These are phyloP conservation scores for Suillus subluteus DNA, from an alignment of 768 basidiomycete species.

Conservation along the genomic window DNA sequence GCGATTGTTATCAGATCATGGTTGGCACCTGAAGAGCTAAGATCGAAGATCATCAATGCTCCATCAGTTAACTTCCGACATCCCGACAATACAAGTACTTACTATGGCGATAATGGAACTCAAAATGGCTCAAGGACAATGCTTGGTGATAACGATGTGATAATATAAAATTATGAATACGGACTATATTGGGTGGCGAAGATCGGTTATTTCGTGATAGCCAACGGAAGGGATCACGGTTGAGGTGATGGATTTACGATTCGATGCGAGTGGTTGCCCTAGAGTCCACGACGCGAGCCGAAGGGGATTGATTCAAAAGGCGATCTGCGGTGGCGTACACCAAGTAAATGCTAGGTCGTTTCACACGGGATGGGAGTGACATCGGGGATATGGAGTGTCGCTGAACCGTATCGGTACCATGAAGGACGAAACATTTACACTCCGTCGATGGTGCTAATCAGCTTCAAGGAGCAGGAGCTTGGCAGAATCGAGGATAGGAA, in stretches of 20 bases:
- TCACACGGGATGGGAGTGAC: not conserved
- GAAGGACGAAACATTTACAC: not conserved
- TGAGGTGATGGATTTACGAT: conserved; percentile 1
- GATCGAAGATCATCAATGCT: conserved; percentile 15
- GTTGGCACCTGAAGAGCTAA: conserved; percentile 14
- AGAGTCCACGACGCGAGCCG: not conserved
- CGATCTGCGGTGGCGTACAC: conserved; percentile 1
- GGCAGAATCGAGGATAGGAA: not conserved
- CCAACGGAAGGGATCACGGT: not conserved
- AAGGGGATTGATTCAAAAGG: not conserved
- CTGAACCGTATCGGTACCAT: not conserved
- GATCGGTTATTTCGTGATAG: conserved; percentile 10
- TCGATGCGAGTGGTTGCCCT: conserved; percentile 4
- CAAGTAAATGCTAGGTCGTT: not conserved
- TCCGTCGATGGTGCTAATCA: not conserved
- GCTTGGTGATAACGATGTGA: not conserved
- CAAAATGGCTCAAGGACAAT: not conserved
- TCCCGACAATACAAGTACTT: no score
- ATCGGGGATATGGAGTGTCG: not conserved
- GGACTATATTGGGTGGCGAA: not conserved
- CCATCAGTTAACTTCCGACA: no score
- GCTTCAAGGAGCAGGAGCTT: not conserved
- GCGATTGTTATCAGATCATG: conserved; percentile 13
- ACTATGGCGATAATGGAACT: not conserved
- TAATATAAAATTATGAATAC: not conserved